These are phyloP conservation scores for Chaetomium sp. DNA, from an alignment of 2,329 filamentous ascomycete genomes.

Conservation along the genomic window DNA sequence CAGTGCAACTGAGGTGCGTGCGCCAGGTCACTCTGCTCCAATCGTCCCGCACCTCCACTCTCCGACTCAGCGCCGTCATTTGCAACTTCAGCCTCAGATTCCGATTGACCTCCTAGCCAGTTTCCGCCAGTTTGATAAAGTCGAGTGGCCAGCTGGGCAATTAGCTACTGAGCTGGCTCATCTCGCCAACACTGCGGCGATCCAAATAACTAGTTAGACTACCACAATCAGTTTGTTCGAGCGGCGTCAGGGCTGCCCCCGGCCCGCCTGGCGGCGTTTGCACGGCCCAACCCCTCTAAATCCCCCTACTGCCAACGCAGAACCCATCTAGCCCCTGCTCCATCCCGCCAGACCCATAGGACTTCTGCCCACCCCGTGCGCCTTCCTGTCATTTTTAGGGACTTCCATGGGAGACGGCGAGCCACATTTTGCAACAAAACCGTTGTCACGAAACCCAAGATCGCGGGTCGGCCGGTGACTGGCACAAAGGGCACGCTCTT, in stretches of 20 bases:
- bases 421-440: neutral
- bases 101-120: conserved; percentile 2
- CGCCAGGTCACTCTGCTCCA: neutral
- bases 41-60: conserved; percentile 5
- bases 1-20: neutral
- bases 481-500: conserved; percentile 1
- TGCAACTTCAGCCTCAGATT: conserved; percentile 21
- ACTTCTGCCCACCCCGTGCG: conserved; percentile 10
- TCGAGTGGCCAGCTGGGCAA: conserved; percentile 14
- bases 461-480: neutral
- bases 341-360: conserved; percentile 8
- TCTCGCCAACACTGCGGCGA: conserved; percentile 12
- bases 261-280: conserved; percentile 20
- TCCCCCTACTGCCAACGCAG: conserved; percentile 24
- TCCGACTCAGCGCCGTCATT: neutral
- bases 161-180: conserved; percentile 20
- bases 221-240: conserved; percentile 1
- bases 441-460: neutral
- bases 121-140: conserved; percentile 10
- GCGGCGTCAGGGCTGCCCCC: neutral
- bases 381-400: neutral
- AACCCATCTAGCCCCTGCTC: conserved; percentile 18
- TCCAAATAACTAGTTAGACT: neutral
- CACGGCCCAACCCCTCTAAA: conserved; percentile 31
- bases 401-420: neutral